These are phyloP conservation scores for Ophiocordyceps unilateralis DNA, from an alignment of 2,329 filamentous ascomycete species.

Conservation along the genomic window DNA sequence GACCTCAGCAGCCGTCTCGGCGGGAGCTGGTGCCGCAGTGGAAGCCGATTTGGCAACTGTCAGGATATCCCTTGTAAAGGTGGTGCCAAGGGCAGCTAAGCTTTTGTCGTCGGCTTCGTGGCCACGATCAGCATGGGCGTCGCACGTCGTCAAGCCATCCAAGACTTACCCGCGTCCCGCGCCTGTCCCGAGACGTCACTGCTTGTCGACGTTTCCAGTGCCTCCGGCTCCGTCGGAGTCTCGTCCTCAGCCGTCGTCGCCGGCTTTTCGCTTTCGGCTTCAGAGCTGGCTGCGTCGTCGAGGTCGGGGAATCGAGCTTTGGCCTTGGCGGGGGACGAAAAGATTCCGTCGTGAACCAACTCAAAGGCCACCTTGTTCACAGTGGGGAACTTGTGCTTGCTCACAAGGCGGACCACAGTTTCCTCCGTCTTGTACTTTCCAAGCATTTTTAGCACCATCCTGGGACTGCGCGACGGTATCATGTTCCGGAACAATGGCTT, in stretches of 20 bases:
- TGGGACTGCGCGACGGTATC: not conserved
- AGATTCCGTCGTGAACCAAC: not conserved
- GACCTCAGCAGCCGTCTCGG: not conserved
- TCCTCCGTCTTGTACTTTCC: not conserved
- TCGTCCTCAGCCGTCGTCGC: not conserved
- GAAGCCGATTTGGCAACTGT: not conserved
- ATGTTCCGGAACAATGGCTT: not conserved
- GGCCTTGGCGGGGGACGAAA: not conserved
- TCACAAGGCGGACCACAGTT: not conserved
- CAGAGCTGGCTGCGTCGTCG: not conserved
- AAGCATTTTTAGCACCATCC: not conserved
- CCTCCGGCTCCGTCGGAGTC: not conserved
- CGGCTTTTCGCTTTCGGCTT: not conserved
- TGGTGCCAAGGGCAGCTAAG: not conserved
- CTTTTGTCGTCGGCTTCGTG: not conserved
- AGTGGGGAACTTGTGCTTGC: not conserved
- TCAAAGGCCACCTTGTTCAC: not conserved
- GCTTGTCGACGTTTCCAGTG: not conserved
- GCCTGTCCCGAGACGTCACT: not conserved
- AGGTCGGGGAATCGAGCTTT: not conserved
- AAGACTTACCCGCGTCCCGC: not conserved
- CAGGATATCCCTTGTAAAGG: not conserved
- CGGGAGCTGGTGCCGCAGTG: not conserved
- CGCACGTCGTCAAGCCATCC: not conserved
- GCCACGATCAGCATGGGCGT: not conserved